These are phyloP conservation scores for Annona squamosa DNA, from an alignment of 164 flowering plant species.

Conservation along the genomic window DNA sequence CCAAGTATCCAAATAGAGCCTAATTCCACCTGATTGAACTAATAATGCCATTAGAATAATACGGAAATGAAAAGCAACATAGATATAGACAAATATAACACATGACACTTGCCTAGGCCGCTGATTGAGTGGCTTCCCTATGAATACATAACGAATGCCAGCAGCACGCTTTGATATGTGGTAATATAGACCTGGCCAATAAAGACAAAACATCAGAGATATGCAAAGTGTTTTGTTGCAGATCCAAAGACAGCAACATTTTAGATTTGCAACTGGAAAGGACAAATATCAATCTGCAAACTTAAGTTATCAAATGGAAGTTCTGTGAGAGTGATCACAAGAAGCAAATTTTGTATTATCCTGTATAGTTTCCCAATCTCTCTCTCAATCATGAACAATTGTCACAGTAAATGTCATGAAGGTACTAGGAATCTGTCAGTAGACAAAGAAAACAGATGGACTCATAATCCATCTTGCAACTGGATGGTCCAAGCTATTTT, in stretches of 20 bases:
- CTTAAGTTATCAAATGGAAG: background rate
- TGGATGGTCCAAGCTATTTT: background rate
- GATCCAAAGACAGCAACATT: background rate
- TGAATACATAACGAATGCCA: slow-evolving; percentile 82
- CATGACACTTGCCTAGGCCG: slow-evolving; percentile 59
- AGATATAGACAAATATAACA: background rate
- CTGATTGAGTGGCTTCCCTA: slow-evolving; percentile 86
- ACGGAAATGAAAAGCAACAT: background rate
- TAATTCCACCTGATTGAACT: background rate
- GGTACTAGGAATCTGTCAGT: background rate
- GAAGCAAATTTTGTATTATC: background rate
- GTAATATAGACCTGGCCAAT: slow-evolving; percentile 68
- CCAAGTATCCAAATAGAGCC: background rate
- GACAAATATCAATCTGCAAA: background rate
- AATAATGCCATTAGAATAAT: background rate
- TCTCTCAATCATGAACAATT: background rate
- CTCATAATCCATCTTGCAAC: background rate
- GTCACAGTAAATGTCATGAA: background rate
- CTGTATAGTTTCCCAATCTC: background rate
- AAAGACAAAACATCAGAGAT: background rate
- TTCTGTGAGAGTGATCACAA: background rate
- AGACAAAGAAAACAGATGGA: background rate
- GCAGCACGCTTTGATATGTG: slow-evolving; percentile 93
- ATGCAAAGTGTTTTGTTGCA: background rate
- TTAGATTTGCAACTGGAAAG: background rate